Conservation (phyloP, 2,329 filamentous ascomycete genomes). For the Intubia oerlemansii region DNA sequence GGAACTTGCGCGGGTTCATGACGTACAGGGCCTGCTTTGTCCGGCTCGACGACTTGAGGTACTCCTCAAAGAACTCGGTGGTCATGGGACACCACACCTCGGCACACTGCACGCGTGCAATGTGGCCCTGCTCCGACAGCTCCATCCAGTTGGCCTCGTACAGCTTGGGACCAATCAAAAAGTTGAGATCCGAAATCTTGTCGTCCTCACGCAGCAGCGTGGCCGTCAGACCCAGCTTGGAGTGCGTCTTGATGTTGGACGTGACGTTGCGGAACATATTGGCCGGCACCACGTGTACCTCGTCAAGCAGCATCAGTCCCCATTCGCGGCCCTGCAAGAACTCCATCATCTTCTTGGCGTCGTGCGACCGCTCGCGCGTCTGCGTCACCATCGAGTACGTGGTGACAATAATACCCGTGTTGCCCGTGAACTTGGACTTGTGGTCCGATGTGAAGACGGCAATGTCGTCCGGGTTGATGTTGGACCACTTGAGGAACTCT, state of each 20-base stretch:
- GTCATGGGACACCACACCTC: constrained; percentile 99
- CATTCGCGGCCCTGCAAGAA: constrained; percentile 80
- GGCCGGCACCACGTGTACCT: constrained; percentile 93
- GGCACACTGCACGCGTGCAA: constrained; percentile 90
- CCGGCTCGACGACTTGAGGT: constrained; percentile 26
- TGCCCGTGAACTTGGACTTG: constrained; percentile 64
- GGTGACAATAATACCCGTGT: constrained; percentile 89
- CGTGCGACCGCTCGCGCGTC: constrained; percentile 67
- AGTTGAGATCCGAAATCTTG: constrained; percentile 95
- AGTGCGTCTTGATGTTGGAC: constrained; percentile 79
- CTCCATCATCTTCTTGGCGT: constrained; percentile 94
- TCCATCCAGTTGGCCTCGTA: constrained; percentile 99
- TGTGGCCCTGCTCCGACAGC: constrained; percentile 86
- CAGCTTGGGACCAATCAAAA: constrained; percentile 87
- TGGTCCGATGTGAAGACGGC: constrained; percentile 88
- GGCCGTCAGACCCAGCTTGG: constrained; percentile 84
- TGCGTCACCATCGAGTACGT: constrained; percentile 99
- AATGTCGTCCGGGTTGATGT: constrained; percentile 79
- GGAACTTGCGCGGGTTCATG: constrained; percentile 96
- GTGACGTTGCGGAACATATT: constrained; percentile 93
- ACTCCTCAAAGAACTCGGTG: constrained; percentile 92
- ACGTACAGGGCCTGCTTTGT: constrained; percentile 46
- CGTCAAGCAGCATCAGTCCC: constrained; percentile 92
- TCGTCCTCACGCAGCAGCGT: constrained; percentile 91
- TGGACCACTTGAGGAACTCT: constrained; percentile 96